phyloP scores from a whole-genome alignment of 140 eudicot genomes.

The Bidens hawaiensis region DNA sequence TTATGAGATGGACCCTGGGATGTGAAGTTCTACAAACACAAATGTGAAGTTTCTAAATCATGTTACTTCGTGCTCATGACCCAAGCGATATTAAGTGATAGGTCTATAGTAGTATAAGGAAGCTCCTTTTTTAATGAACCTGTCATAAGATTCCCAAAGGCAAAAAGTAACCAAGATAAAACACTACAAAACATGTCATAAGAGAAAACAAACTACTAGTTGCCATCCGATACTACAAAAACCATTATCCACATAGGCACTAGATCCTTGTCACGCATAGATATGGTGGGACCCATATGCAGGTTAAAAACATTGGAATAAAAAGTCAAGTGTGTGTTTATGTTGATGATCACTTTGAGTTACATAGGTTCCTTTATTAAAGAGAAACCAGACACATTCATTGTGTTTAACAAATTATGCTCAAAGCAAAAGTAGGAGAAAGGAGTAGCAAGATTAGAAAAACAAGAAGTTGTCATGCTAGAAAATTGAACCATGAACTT shows the following conservation, averaged over 20 bases:
- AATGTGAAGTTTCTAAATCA: too few species aligned
- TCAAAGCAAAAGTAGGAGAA: background rate
- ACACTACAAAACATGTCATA: too few species aligned
- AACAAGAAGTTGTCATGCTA: background rate
- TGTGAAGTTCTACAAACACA: too few species aligned
- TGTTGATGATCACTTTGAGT: background rate
- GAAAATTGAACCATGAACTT: background rate
- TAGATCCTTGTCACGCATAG: background rate
- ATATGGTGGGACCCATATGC: conserved; percentile 1
- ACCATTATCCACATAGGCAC: background rate
- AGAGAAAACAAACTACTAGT: too few species aligned
- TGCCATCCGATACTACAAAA: too few species aligned
- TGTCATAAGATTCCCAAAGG: too few species aligned
- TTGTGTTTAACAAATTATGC: background rate
- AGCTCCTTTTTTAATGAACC: too few species aligned
- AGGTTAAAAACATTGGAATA: background rate
- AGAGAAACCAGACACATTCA: conserved; percentile 4
- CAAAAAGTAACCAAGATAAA: too few species aligned
- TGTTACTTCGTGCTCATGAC: too few species aligned
- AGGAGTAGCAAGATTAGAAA: background rate
- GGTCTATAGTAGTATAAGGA: too few species aligned
- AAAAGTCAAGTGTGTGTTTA: background rate
- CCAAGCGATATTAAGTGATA: too few species aligned
- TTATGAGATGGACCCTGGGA: too few species aligned
- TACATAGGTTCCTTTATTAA: background rate